Percentiles rank a stretch among this genome's conserved stretches.
Evolutionary conservation across 768 basidiomycete genomes (phyloP).

Genomic region (Suillus hirtellus): DNA sequence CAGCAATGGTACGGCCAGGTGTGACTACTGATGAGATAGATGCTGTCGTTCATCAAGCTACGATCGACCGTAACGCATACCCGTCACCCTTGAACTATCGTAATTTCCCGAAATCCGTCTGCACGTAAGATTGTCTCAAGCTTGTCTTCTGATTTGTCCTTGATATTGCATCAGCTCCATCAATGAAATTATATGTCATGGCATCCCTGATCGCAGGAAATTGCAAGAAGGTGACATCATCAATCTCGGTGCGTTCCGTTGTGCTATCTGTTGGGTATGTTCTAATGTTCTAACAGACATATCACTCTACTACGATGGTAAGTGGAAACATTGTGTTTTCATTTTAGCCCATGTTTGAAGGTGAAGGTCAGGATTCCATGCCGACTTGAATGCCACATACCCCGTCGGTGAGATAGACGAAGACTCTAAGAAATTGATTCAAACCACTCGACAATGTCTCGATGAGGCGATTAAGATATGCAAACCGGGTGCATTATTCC

Average conservation of each 20-base stretch:
- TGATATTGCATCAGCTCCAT: slow-evolving; percentile 56
- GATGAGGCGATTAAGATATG: slow-evolving; percentile 91
- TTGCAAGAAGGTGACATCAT: slow-evolving; percentile 92
- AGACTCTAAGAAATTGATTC: slow-evolving; percentile 79
- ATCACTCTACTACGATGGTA: slow-evolving; percentile 76
- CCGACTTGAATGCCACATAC: slow-evolving; percentile 91
- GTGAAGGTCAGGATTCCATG: slow-evolving; percentile 70
- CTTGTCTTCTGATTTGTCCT: slow-evolving; percentile 7
- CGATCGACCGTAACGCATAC: slow-evolving; percentile 87
- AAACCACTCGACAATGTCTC: slow-evolving; percentile 76
- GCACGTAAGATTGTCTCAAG: slow-evolving; percentile 66
- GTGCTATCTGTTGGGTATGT: slow-evolving; percentile 13
- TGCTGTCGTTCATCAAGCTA: slow-evolving; percentile 89
- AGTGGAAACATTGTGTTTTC: slow-evolving; percentile 9
- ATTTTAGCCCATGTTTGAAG: slow-evolving; percentile 7
- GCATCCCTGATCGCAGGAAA: slow-evolving; percentile 86
- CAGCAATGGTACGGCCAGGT: slow-evolving; percentile 84
- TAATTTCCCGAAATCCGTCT: slow-evolving; percentile 91
- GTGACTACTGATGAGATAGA: slow-evolving; percentile 96
- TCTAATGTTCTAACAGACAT: slow-evolving; percentile 55
- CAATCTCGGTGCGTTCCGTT: slow-evolving; percentile 70
- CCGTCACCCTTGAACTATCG: slow-evolving; percentile 93
- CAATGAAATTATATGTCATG: slow-evolving; percentile 97
- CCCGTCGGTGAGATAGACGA: slow-evolving; percentile 86
- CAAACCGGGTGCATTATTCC: slow-evolving; percentile 90